Percentiles rank a stretch among this genome's conserved stretches.
Conservation (phyloP, 768 basidiomycete genomes). For the Lactifluus hygrophoroides region DNA sequence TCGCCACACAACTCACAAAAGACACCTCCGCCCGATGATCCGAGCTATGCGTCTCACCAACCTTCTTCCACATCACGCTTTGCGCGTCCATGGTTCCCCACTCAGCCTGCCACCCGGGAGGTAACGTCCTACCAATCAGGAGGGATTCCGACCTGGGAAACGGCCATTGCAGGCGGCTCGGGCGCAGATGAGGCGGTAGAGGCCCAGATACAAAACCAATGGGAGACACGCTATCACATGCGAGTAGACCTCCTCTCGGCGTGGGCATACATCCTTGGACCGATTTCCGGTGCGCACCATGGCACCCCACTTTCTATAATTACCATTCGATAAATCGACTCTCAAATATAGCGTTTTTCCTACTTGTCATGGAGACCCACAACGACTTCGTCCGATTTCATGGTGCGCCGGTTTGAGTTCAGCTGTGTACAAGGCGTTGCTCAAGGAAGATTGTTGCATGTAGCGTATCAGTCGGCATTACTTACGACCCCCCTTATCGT, state of each 20-base stretch:
- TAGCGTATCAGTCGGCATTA: conserved; percentile 76
- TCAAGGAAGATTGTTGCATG: conserved; percentile 10
- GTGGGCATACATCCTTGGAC: conserved; percentile 58
- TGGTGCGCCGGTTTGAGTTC: conserved; percentile 34
- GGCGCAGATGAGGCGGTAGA: conserved; percentile 33
- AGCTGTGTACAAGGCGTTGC: background rate
- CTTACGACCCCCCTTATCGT: conserved; percentile 54
- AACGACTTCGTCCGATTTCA: conserved; percentile 76
- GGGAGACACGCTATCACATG: conserved; percentile 63
- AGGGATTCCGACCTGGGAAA: conserved; percentile 48
- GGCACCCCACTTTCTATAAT: conserved; percentile 48
- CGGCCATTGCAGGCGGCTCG: conserved; percentile 33
- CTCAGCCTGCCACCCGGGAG: conserved; percentile 25
- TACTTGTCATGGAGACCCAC: conserved; percentile 67
- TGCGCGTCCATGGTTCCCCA: conserved; percentile 46
- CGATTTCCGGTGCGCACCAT: conserved; percentile 51
- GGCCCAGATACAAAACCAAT: conserved; percentile 39
- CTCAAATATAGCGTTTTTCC: conserved; percentile 48
- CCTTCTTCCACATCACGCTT: conserved; percentile 24
- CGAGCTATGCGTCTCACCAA: conserved; percentile 23
- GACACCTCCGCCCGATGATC: conserved; percentile 55
- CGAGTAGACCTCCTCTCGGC: conserved; percentile 62
- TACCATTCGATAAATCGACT: conserved; percentile 47
- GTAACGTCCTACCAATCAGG: conserved; percentile 63
- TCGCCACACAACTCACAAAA: conserved; percentile 21